These are phyloP conservation scores for Boletellus deceptivus DNA, from an alignment of 1,284 basidiomycete genomes.

Conservation along the genomic window DNA sequence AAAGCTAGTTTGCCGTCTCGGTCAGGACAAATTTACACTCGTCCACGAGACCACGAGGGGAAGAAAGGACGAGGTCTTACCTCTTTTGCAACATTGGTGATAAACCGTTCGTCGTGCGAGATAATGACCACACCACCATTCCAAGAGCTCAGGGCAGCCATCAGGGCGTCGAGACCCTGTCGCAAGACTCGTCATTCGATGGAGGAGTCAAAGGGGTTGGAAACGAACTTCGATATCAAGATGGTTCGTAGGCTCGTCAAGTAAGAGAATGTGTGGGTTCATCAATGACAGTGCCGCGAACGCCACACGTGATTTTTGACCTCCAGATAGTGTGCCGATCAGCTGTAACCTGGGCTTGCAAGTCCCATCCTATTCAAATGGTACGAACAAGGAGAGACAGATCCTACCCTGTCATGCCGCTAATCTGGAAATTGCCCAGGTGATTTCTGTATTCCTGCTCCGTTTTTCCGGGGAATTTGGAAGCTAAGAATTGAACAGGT, in stretches of 20 bases:
- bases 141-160: constrained; percentile 84
- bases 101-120: constrained; percentile 92
- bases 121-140: constrained; percentile 96
- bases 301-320: constrained; percentile 96
- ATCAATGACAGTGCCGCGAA: constrained; percentile 91
- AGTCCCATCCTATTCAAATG: background rate
- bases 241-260: constrained; percentile 98
- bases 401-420: constrained; percentile 84
- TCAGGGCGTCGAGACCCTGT: constrained; percentile 92
- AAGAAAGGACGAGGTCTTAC: constrained; percentile 36
- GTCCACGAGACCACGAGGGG: background rate
- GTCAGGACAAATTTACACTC: background rate
- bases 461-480: constrained; percentile 89
- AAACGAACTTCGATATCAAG: constrained; percentile 81
- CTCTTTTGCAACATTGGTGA: constrained; percentile 80
- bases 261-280: constrained; percentile 82
- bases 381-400: background rate
- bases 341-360: constrained; percentile 55
- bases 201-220: background rate
- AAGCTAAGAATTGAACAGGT: constrained; percentile 90
- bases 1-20: constrained; percentile 49
- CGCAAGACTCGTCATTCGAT: background rate
- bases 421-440: constrained; percentile 98
- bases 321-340: constrained; percentile 88
- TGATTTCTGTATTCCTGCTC: constrained; percentile 97